A percentile compares a stretch with the other conserved stretches of the same genome.
phyloP scores from a whole-genome alignment of 768 basidiomycete genomes.

The Tephrocybe sp. region DNA sequence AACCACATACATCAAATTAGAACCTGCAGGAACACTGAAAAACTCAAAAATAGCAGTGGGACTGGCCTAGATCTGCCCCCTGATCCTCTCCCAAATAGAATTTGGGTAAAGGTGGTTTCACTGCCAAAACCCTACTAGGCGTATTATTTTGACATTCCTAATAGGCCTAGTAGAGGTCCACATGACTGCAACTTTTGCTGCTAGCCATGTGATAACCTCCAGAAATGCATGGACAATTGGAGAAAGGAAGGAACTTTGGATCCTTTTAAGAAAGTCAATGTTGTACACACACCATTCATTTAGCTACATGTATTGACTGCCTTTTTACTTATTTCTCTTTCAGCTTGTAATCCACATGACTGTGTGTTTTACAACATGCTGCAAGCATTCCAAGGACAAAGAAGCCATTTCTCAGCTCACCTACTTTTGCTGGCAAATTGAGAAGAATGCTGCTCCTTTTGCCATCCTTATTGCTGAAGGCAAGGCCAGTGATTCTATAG shows the following conservation, averaged over 20 bases:
- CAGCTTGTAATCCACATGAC: constrained; percentile 23
- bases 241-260: constrained; percentile 16
- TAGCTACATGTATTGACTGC: too few species aligned
- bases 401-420: constrained; percentile 13
- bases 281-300: constrained; percentile 2
- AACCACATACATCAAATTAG: too few species aligned
- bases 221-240: constrained; percentile 14
- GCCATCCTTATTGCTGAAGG: constrained; percentile 19
- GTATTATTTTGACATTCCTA: too few species aligned
- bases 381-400: constrained; percentile 18
- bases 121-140: too few species aligned
- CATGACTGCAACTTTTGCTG: too few species aligned
- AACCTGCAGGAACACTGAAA: too few species aligned
- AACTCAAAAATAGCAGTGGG: too few species aligned
- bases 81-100: too few species aligned
- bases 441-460: constrained; percentile 14
- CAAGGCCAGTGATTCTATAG: constrained; percentile 20
- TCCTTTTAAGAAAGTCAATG: constrained; percentile 19
- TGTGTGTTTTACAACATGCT: constrained; percentile 18
- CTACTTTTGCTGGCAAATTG: constrained; percentile 12
- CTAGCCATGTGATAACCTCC: too few species aligned
- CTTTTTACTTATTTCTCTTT: neutral
- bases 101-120: too few species aligned
- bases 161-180: too few species aligned
- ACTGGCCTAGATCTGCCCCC: too few species aligned